Percentiles rank a stretch among this genome's conserved stretches.
Evolutionary conservation across 2,329 filamentous ascomycete genomes (phyloP).

Genomic region (Fusarium algeriense): DNA sequence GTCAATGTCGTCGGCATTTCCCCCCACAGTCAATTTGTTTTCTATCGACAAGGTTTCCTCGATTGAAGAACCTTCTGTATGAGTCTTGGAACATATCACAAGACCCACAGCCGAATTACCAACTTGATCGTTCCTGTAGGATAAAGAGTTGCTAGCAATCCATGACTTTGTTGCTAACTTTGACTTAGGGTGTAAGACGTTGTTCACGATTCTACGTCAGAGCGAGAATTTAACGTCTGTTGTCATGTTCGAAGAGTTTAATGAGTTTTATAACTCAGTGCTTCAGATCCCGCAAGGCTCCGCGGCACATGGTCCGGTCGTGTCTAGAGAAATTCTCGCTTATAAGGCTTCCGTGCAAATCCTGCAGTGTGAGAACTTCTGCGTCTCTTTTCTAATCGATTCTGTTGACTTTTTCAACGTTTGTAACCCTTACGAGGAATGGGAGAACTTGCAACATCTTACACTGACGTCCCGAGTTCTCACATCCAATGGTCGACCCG

Average conservation of each 20-base stretch:
- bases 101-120: background rate
- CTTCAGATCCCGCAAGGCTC: too few relatives aligned
- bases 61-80: background rate
- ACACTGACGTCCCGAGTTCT: conserved; percentile 5
- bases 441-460: background rate
- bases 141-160: too few relatives aligned
- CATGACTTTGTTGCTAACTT: too few relatives aligned
- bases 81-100: background rate
- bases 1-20: background rate
- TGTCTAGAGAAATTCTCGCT: background rate
- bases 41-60: background rate
- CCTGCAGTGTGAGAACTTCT: background rate
- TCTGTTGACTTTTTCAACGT: conserved; percentile 4
- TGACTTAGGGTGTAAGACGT: too few relatives aligned
- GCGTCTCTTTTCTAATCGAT: conserved; percentile 2
- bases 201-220: too few relatives aligned
- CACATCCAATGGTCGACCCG: background rate
- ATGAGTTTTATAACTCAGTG: too few relatives aligned
- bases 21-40: too few relatives aligned
- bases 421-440: background rate
- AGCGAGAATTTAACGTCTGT: too few relatives aligned
- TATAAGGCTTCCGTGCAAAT: too few relatives aligned
- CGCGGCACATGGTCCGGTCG: too few relatives aligned
- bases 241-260: too few relatives aligned
- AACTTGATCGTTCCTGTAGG: too few relatives aligned